Percentiles rank a stretch among this genome's conserved stretches.
These are phyloP conservation scores for Aspergillus hiratsukae DNA, from an alignment of 2,329 filamentous ascomycete species.

Conservation along the genomic window DNA sequence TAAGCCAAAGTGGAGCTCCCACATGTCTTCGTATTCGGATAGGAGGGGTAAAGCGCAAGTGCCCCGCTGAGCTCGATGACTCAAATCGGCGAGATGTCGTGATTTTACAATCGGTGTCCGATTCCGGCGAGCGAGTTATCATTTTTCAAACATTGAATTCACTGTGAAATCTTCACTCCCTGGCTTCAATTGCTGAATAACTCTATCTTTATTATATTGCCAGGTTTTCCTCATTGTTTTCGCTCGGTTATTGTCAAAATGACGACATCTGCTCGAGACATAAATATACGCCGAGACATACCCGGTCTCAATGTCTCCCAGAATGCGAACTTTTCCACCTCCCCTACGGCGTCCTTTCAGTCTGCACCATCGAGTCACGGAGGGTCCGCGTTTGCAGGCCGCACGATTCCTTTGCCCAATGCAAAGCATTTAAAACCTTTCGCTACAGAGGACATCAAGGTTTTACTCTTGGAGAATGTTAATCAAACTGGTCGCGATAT, in stretches of 20 bases:
- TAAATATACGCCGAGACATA: slow-evolving; percentile 26
- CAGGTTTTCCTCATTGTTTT: slow-evolving; percentile 1
- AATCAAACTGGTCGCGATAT: slow-evolving; percentile 86
- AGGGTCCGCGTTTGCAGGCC: slow-evolving; percentile 39
- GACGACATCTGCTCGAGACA: slow-evolving; percentile 32
- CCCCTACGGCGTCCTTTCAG: slow-evolving; percentile 69
- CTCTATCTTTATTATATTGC: slow-evolving; percentile 3
- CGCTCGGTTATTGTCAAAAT: slow-evolving; percentile 4
- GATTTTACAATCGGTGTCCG: not conserved
- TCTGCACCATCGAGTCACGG: slow-evolving; percentile 65
- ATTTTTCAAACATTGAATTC: not conserved
- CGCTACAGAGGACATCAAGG: slow-evolving; percentile 92
- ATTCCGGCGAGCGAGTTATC: not conserved
- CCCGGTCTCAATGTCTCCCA: slow-evolving; percentile 48
- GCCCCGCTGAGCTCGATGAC: not conserved
- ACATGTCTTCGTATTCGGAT: not conserved
- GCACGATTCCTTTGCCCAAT: slow-evolving; percentile 42
- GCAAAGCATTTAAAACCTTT: slow-evolving; percentile 88
- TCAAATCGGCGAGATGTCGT: not conserved
- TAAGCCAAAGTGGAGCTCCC: not conserved
- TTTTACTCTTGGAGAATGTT: slow-evolving; percentile 91
- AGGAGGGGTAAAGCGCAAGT: not conserved
- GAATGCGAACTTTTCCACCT: slow-evolving; percentile 66
- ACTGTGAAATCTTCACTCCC: not conserved
- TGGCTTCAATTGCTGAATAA: not conserved